Base-by-base conservation (phyloP, 495 filamentous ascomycete genomes). In the Penicillium steckii region DNA sequence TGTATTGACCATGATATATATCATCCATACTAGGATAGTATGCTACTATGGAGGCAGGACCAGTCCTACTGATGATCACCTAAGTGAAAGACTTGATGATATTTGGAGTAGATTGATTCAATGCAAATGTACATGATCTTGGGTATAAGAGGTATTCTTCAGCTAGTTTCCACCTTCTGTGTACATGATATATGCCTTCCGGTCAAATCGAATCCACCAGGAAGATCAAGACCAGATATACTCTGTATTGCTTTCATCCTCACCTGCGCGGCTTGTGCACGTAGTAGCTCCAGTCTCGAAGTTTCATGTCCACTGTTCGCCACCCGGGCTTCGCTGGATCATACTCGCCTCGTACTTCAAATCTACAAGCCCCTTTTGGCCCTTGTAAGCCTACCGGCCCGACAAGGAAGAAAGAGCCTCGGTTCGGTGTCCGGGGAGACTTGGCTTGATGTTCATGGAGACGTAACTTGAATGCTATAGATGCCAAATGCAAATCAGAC, bases 321-420 rank as follows among this genome's bases (percentile, higher is more conserved):
- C 74, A 79, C 38, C 52, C 64, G 8, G 63, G 57, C 13, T 71
- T 64, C n/a, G 61, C 68, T 12, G 84, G 82, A 59, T 88, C 80
- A 64, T 85, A 88, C 29, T 76, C 76, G 30, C 78, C 83, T 19
- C 61, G 61, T 2, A 86, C 80, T 61, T 86, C 82, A 45, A 86
- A 60, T 13, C 80, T 75, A 50, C 79, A 74, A 53, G 72, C 74
- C 3, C 78, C 85, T 44, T 71, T 80, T 0, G 79, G 62, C 1
- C 86, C 83, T 24, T 77, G 71, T 1, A 93, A 42, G 46, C 86
- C 85, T 0, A 95, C 79, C 2, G 88, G 69, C 1, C 89, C 89
- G 17, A 68, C 69, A 18, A 93, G 72, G 13, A 79, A 64, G 44
- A 92, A 79, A 21, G 77, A 77, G 2, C 89, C 89, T 21, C 84